Base-by-base conservation (phyloP, 75 land plant genomes). In the Cryptomeria japonica region DNA sequence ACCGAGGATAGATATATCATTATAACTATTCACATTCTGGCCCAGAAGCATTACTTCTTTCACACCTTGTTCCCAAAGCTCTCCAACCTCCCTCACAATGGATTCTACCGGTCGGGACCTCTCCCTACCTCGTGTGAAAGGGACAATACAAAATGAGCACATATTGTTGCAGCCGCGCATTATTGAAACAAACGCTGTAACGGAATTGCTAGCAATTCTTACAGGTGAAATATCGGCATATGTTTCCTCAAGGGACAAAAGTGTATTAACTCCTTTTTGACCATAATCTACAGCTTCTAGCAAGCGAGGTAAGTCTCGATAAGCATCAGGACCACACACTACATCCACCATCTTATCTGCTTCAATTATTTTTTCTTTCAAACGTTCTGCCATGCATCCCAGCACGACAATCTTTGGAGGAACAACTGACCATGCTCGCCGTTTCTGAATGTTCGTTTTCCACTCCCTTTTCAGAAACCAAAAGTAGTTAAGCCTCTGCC, bases 121-220 rank as follows among this genome's bases (percentile, higher is more conserved):
- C 93, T 98, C 99, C 78, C 99, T 93, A 16, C 99, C 99, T 89
- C 99, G 91, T 42, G 99, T 98, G 86, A 97, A 97, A n/a, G 99
- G 99, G 55, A 98, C 99, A 87, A 98, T 98, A 89, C 99, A 98
- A 83, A 93, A 98, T 1, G 99, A 97, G 90, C 99, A 98, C 99
- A 98, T 98, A 87, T 98, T 98, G 86, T 98, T 98, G 89, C 99
- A 98, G 34, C 99, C 99, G 80, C 99, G 95, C 99, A 98, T 98
- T n/a, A 98, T 90, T 6, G 99, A 98, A 0, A 98, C 99, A 92
- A 97, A 98, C 37, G 99, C 99, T 70, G 96, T 90, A 5, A 98
- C 94, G 38, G 97, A 97, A 90, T 96, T 96, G 86, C 92, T 94
- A 44, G 99, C 92, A 55, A 98, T 94, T 87, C 99, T 90, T 47